phyloP scores from a whole-genome alignment of 192 early-diverging fungal genomes.

The Paraglomus occultum region DNA sequence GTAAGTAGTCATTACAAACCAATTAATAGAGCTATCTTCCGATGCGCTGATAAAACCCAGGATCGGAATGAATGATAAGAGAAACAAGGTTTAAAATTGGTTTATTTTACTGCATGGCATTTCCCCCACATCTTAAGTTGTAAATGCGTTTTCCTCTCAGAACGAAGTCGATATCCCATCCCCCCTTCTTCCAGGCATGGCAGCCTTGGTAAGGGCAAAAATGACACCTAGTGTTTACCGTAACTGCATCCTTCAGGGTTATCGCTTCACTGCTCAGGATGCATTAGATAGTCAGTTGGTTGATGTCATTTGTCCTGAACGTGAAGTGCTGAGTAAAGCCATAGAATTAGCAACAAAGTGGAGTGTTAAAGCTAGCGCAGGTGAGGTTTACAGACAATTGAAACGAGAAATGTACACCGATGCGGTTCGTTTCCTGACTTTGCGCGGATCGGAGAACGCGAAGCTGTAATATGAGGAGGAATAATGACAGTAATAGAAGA shows the following conservation, averaged over 20 bases:
- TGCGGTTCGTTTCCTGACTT: background rate
- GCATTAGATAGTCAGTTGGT: slow-evolving; percentile 59
- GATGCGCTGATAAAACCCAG: no score
- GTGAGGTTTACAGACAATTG: slow-evolving; percentile 52
- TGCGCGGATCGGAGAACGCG: background rate
- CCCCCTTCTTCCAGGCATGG: slow-evolving; percentile 68
- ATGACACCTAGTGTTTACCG: slow-evolving; percentile 57
- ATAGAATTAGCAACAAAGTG: slow-evolving; percentile 50
- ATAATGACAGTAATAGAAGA: no score
- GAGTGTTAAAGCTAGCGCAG: slow-evolving; percentile 57
- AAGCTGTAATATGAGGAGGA: slow-evolving; percentile 1
- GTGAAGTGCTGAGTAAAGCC: slow-evolving; percentile 51
- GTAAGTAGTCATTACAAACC: slow-evolving; percentile 24
- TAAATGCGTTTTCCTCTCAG: slow-evolving; percentile 29
- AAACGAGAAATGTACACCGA: slow-evolving; percentile 70
- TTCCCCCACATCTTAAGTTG: background rate
- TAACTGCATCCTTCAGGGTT: slow-evolving; percentile 60
- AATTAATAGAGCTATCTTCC: background rate
- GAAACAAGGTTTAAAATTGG: background rate
- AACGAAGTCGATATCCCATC: slow-evolving; percentile 74
- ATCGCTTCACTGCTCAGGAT: slow-evolving; percentile 58
- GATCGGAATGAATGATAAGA: no score
- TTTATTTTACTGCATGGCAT: background rate
- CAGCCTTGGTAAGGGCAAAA: slow-evolving; percentile 63
- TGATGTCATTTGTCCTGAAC: slow-evolving; percentile 52